These are phyloP conservation scores for Cenchrus fungigraminus DNA, from an alignment of 176 grass and related monocot genomes.

Conservation along the genomic window DNA sequence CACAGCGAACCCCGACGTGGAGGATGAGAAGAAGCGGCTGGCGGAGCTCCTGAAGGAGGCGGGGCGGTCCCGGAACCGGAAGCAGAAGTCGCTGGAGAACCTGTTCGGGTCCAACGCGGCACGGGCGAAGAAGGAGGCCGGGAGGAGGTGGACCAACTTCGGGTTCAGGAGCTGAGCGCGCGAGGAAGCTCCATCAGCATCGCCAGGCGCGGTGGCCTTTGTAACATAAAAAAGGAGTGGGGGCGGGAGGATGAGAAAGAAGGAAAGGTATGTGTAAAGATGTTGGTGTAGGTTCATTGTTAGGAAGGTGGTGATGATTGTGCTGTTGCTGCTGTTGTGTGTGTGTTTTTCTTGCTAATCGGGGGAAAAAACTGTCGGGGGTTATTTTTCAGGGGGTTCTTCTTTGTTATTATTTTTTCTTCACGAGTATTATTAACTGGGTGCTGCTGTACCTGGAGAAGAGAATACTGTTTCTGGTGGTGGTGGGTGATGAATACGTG, in stretches of 20 bases:
- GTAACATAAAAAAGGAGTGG: conserved; percentile 50
- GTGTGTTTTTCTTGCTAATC: neutral
- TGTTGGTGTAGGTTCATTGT: conserved; percentile 41
- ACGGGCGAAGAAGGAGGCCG: conserved; percentile 73
- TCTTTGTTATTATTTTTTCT: neutral
- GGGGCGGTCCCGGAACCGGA: conserved; percentile 74
- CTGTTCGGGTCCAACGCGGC: conserved; percentile 58
- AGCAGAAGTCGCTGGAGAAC: conserved; percentile 83
- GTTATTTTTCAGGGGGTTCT: neutral
- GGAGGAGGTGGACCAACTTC: conserved; percentile 89
- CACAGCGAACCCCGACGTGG: conserved; percentile 89
- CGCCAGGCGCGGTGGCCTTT: conserved; percentile 30
- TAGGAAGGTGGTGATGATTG: conserved; percentile 63
- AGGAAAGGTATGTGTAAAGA: conserved; percentile 63
- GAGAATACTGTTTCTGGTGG: conserved; percentile 32
- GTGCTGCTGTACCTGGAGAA: conserved; percentile 34
- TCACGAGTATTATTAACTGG: conserved; percentile 28
- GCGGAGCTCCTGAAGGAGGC: conserved; percentile 88
- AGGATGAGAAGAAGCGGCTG: conserved; percentile 91
- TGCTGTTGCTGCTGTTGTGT: conserved; percentile 41
- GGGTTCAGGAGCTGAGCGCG: conserved; percentile 69
- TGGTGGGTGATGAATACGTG: conserved; percentile 27
- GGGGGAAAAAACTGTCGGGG: neutral
- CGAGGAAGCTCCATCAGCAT: neutral
- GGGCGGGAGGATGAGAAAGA: neutral